phyloP scores from a whole-genome alignment of 1,139 yeast species.

The Taphrina flavorubra region DNA sequence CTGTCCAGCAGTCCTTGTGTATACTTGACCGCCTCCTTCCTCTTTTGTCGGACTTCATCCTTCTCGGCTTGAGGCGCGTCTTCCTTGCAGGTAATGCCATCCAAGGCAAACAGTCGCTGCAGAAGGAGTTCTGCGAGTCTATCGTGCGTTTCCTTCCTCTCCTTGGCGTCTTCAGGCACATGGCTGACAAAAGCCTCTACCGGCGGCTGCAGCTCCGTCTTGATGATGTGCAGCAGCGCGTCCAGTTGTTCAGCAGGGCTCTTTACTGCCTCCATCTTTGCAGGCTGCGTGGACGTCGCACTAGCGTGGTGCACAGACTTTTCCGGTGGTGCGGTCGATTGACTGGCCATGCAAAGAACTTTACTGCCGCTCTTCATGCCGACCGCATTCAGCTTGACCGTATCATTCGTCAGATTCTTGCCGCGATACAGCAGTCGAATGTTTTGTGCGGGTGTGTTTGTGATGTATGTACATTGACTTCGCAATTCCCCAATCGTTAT shows the following conservation, averaged over 20 bases:
- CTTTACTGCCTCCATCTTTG: not conserved
- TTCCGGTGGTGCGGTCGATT: conserved; percentile 4
- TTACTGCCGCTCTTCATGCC: conserved; percentile 39
- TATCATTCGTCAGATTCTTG: conserved; percentile 27
- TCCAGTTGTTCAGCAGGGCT: conserved; percentile 25
- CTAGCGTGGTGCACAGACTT: not conserved
- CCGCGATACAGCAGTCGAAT: conserved; percentile 35
- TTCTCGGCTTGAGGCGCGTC: conserved; percentile 33
- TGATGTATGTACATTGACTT: conserved; percentile 30
- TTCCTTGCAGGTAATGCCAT: conserved; percentile 31
- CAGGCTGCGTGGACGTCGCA: not conserved
- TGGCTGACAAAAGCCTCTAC: conserved; percentile 17
- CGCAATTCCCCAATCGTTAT: conserved; percentile 34
- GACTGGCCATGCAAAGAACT: conserved; percentile 38
- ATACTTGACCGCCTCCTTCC: conserved; percentile 40
- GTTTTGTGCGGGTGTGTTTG: conserved; percentile 27
- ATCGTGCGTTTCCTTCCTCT: conserved; percentile 37
- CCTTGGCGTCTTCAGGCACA: conserved; percentile 16
- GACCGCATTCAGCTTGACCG: conserved; percentile 22
- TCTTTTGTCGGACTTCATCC: conserved; percentile 23
- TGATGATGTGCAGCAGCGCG: conserved; percentile 15
- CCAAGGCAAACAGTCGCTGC: conserved; percentile 30
- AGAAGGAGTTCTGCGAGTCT: conserved; percentile 29
- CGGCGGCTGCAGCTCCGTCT: conserved; percentile 16
- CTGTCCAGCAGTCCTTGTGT: conserved; percentile 39